These are phyloP conservation scores for Trypanosoma melophagium DNA, from an alignment of 208 protist species.

Conservation along the genomic window DNA sequence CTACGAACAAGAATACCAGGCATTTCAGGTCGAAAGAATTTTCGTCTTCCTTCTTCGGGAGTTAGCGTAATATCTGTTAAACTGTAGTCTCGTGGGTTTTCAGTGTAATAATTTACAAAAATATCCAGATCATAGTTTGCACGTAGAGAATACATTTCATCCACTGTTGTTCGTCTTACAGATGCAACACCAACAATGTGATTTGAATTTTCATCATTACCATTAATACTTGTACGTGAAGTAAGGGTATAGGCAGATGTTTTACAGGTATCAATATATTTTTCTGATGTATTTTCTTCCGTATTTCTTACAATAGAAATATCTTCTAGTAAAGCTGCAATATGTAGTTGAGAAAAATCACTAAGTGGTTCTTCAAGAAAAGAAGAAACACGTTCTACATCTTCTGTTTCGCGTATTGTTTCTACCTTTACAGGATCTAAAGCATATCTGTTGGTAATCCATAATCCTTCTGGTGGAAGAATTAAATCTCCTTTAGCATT, in stretches of 20 bases:
- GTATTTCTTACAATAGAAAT: neutral
- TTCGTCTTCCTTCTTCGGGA: conserved; percentile 30
- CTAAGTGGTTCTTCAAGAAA: conserved; percentile 27
- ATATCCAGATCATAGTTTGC: conserved; percentile 87
- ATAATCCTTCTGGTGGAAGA: conserved; percentile 68
- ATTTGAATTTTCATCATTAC: neutral
- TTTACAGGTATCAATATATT: neutral
- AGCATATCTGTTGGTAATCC: conserved; percentile 65
- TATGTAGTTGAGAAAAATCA: conserved; percentile 24
- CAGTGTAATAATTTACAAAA: conserved; percentile 73
- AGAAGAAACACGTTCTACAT: conserved; percentile 15
- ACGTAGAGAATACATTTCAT: conserved; percentile 82
- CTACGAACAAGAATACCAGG: conserved; percentile 60
- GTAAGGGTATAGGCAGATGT: neutral
- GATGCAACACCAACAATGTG: conserved; percentile 60
- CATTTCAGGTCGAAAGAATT: conserved; percentile 50
- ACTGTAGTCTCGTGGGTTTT: conserved; percentile 53
- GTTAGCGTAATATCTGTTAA: conserved; percentile 62
- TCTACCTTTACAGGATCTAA: conserved; percentile 23
- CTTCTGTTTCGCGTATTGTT: neutral
- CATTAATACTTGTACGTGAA: neutral
- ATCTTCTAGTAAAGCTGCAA: conserved; percentile 22
- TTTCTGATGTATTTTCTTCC: neutral
- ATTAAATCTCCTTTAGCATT: conserved; percentile 60
- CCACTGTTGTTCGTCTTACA: conserved; percentile 43